A percentile compares a stretch with the other conserved stretches of the same genome.
These are phyloP conservation scores for Fusarium devonianum DNA, from an alignment of 2,329 filamentous ascomycete genomes.

Conservation along the genomic window DNA sequence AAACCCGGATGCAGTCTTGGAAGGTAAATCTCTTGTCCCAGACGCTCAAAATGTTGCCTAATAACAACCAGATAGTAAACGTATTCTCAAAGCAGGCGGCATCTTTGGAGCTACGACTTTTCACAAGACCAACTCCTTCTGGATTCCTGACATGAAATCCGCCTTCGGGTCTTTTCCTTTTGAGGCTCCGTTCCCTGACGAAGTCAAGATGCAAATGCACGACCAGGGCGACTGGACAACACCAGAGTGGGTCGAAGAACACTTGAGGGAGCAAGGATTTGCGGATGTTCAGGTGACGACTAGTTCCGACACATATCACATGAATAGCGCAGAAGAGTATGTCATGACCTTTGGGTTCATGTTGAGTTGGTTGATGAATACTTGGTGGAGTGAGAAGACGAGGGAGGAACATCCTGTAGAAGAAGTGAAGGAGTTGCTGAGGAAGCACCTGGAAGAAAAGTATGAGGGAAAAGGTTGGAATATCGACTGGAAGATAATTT, in stretches of 20 bases:
- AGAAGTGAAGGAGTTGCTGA: conserved; percentile 48
- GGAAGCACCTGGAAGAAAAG: conserved; percentile 50
- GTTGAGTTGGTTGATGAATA: conserved; percentile 48
- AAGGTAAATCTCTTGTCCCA: conserved; percentile 31
- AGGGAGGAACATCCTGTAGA: conserved; percentile 45
- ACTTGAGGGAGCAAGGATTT: conserved; percentile 49
- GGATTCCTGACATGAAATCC: conserved; percentile 48
- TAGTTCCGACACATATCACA: conserved; percentile 37
- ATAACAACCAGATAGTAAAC: conserved; percentile 43
- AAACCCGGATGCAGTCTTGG: conserved; percentile 45
- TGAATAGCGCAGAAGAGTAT: conserved; percentile 49
- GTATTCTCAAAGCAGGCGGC: conserved; percentile 51
- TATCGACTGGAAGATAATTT: conserved; percentile 38
- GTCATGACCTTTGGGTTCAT: conserved; percentile 48
- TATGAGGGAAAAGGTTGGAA: conserved; percentile 43
- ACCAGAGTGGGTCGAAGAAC: conserved; percentile 48
- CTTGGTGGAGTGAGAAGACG: conserved; percentile 52
- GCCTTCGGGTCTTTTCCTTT: conserved; percentile 53
- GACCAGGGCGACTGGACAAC: conserved; percentile 51
- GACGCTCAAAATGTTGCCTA: background rate
- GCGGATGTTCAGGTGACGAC: conserved; percentile 48
- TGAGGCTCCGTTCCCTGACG: conserved; percentile 46
- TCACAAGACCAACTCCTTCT: conserved; percentile 47
- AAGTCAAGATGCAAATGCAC: conserved; percentile 51
- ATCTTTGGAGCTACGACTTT: conserved; percentile 49